Evolutionary conservation across 345 rosid species (phyloP).

Genomic region (Mangifera indica): DNA sequence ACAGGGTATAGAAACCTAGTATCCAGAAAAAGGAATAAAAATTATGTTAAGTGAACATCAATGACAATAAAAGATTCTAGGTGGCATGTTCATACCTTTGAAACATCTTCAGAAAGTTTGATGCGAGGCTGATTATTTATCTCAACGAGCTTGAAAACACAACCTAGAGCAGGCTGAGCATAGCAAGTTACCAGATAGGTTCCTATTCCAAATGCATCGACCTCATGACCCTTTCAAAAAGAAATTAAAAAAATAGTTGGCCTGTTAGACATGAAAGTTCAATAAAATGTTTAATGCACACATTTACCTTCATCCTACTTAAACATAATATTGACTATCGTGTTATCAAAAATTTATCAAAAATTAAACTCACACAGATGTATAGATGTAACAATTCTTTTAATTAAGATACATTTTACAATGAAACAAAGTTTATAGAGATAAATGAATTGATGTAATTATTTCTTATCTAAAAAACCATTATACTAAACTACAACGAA

Average conservation of each 20-base stretch:
- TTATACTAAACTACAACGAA: not conserved
- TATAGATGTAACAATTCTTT: not conserved
- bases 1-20: slow-evolving; percentile 93
- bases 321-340: not conserved
- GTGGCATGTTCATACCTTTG: slow-evolving; percentile 56
- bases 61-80: slow-evolving; percentile 5
- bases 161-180: slow-evolving; percentile 92
- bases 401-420: not conserved
- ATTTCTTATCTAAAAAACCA: not conserved
- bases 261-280: slow-evolving; percentile 3
- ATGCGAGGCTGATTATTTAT: slow-evolving; percentile 88
- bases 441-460: not conserved
- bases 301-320: not conserved
- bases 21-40: slow-evolving; percentile 11
- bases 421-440: not conserved
- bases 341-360: not conserved
- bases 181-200: slow-evolving; percentile 93
- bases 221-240: slow-evolving; percentile 75
- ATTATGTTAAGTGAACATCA: not conserved
- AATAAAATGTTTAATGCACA: not conserved
- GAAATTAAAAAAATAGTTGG: not conserved
- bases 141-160: slow-evolving; percentile 98
- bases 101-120: slow-evolving; percentile 97
- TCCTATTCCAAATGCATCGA: slow-evolving; percentile 89
- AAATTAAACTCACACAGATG: not conserved